Conservation (phyloP, 306 rosid species). For the Corylus avellana region DNA sequence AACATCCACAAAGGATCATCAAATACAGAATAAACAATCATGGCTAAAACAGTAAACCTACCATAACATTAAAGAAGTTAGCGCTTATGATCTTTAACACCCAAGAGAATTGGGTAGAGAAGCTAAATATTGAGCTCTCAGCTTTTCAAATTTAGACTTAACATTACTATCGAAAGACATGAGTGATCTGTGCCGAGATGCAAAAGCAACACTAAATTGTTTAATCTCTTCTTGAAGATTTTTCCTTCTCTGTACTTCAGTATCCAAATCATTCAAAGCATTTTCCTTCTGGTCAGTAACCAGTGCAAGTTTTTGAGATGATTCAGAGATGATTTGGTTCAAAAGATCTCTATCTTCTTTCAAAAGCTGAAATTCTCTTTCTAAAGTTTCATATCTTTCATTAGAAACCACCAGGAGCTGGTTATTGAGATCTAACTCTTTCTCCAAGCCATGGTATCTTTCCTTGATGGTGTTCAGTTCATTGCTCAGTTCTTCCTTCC, state of each 20-base stretch:
- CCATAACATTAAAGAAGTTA: constrained; percentile 22
- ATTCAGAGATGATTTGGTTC: constrained; percentile 53
- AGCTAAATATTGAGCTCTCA: constrained; percentile 48
- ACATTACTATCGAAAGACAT: constrained; percentile 59
- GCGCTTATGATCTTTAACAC: constrained; percentile 27
- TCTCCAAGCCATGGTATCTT: constrained; percentile 41
- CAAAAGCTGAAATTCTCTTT: constrained; percentile 57
- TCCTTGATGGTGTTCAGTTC: constrained; percentile 50
- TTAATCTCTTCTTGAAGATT: constrained; percentile 72
- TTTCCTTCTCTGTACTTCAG: constrained; percentile 69
- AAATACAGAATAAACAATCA: constrained; percentile 21
- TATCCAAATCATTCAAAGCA: constrained; percentile 57
- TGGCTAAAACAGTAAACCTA: neutral
- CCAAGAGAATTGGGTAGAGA: constrained; percentile 51
- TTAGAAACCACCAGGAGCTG: constrained; percentile 54
- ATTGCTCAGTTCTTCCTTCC: constrained; percentile 47
- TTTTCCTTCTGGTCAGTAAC: constrained; percentile 63
- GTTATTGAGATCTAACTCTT: constrained; percentile 42
- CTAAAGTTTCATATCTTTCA: constrained; percentile 59
- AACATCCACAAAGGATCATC: neutral
- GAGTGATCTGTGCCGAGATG: constrained; percentile 58
- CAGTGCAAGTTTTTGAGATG: constrained; percentile 49
- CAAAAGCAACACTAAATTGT: constrained; percentile 66
- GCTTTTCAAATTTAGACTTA: constrained; percentile 53
- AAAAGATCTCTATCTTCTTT: constrained; percentile 66